Base-by-base conservation (phyloP, 495 filamentous ascomycete genomes). In the Staphylotrichum tortipilum region DNA sequence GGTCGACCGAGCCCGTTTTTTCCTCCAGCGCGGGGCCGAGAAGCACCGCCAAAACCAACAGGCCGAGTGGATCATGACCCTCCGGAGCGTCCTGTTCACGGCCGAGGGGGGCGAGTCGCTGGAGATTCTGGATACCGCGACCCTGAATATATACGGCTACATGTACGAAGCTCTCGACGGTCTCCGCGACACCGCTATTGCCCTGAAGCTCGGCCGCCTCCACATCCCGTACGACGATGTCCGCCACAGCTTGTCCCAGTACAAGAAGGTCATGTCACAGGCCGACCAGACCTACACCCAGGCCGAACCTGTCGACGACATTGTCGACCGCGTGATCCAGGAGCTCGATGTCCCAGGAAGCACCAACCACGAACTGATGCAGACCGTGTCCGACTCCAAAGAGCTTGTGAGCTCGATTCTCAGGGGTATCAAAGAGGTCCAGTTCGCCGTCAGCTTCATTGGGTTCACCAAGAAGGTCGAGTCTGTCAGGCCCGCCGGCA, bases 361-460 rank as follows among this genome's bases (percentile, higher is more conserved):
- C 57, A 69, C 69, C 26, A 82, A 92, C 59, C 80, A 87, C 42
- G 78, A 79, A 35, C 76, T 95, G 50, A 82, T 90, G 30, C 86
- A 88, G 63, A 85, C 86, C 0, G 86, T 96, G 3, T 89, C 89
- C 11, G 91, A 96, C 57, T 95, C 88, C 0, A 94, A 88, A 57
- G 90, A 95, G 47, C 90, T 99, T 56, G 77, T 88, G 31, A 87
- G 85, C 62, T 95, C 91, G 6, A 78, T 95, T 22, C 75, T 99
- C 18, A 82, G 87, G 42, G 92, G 92, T 31, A 86, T 99, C 37
- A 90, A 95, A 62, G 92, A 97, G 64, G 83, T 99, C 14, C 92
- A 97, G 68, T 86, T 97, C 59, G 92, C 92, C 6, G 76, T 96
- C 64, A 94, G 92, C 67, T 94, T 91, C 65, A 79, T 96, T 57